These are phyloP conservation scores for Haplosporangium sp. DNA, from an alignment of 371 early-diverging fungal genomes.

Conservation along the genomic window DNA sequence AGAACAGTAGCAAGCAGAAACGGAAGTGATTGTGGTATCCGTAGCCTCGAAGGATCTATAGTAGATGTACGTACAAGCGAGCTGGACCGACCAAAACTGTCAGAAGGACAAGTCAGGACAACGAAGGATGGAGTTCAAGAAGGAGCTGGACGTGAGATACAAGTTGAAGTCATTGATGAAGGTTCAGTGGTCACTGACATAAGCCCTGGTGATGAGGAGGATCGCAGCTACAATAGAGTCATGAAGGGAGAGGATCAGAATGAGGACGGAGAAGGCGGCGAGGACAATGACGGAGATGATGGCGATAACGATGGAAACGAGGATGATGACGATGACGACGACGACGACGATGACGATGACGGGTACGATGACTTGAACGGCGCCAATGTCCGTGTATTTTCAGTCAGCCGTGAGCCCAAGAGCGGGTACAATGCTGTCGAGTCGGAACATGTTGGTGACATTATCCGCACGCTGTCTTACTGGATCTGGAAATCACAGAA, in stretches of 20 bases:
- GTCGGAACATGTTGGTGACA: slow-evolving; percentile 53
- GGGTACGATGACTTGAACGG: slow-evolving; percentile 11
- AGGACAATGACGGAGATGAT: slow-evolving; percentile 7
- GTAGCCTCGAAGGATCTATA: too few relatives aligned
- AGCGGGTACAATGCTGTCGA: slow-evolving; percentile 49
- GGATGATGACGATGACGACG: slow-evolving; percentile 13
- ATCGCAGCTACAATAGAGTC: too few relatives aligned
- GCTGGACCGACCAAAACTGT: too few relatives aligned
- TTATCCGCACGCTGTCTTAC: slow-evolving; percentile 51
- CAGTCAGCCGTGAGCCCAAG: slow-evolving; percentile 55
- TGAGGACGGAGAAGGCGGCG: slow-evolving; percentile 1
- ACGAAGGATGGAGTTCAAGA: not conserved
- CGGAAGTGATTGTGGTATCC: too few relatives aligned
- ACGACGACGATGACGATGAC: slow-evolving; percentile 3
- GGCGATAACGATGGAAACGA: slow-evolving; percentile 12
- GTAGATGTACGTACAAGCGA: too few relatives aligned
- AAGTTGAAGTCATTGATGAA: not conserved
- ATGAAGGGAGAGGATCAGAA: slow-evolving; percentile 12
- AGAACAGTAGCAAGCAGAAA: slow-evolving; percentile 5
- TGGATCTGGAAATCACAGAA: slow-evolving; percentile 50
- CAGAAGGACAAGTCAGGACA: too few relatives aligned
- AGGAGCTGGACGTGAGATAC: not conserved
- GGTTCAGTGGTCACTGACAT: too few relatives aligned
- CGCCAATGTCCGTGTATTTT: slow-evolving; percentile 43
- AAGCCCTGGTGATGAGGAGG: not conserved